A percentile compares a stretch with the other conserved stretches of the same genome.
Evolutionary conservation across 495 filamentous ascomycete species (phyloP).

Genomic region (Rhizodiscina lignyota): DNA sequence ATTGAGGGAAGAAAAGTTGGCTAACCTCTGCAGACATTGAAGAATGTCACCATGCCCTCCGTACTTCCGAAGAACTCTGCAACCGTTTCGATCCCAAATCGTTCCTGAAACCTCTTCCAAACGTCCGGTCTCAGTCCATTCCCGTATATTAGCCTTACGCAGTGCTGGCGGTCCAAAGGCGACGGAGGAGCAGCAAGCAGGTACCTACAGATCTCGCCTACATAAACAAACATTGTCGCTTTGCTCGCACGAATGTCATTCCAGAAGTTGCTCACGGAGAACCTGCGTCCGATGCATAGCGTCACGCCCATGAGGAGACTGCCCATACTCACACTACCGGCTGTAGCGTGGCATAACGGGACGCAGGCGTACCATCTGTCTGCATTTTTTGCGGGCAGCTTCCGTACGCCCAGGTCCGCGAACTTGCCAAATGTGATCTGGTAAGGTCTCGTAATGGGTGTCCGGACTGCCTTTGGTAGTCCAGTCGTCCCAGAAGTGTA

Average conservation of each 20-base stretch:
- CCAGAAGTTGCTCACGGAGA: conserved; percentile 60
- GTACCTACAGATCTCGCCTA: conserved; percentile 67
- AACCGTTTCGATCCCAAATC: conserved; percentile 18
- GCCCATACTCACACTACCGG: neutral
- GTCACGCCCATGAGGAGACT: neutral
- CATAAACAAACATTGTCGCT: conserved; percentile 59
- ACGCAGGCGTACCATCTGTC: neutral
- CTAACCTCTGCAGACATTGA: conserved; percentile 15
- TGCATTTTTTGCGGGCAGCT: neutral
- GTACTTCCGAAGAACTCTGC: conserved; percentile 26
- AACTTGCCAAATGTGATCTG: neutral
- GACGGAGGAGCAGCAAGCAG: conserved; percentile 54
- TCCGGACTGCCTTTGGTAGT: neutral
- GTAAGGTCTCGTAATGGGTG: neutral
- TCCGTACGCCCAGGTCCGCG: neutral
- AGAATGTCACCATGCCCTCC: conserved; percentile 20
- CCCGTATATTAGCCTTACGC: conserved; percentile 50
- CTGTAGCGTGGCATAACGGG: neutral
- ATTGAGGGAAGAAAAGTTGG: neutral
- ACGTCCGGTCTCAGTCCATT: conserved; percentile 68
- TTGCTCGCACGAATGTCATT: conserved; percentile 47
- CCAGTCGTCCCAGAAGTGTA: conserved; percentile 1
- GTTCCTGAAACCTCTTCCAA: conserved; percentile 49
- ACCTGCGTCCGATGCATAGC: conserved; percentile 28
- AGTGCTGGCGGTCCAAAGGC: conserved; percentile 45